These are phyloP conservation scores for Breynia disticha DNA, from an alignment of 441 rosid species.

Conservation along the genomic window DNA sequence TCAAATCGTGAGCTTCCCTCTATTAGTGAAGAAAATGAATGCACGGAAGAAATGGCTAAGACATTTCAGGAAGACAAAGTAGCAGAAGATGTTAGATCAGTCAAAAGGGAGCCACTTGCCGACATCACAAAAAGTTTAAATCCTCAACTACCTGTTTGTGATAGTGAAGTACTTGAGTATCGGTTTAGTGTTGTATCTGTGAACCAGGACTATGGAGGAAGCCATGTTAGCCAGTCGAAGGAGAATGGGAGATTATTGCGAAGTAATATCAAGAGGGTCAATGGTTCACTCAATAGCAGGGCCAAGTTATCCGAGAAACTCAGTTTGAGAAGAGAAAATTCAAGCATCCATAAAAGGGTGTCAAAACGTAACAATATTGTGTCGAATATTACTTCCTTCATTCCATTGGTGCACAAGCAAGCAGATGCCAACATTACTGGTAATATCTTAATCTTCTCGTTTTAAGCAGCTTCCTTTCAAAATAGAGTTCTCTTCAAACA, in stretches of 20 bases:
- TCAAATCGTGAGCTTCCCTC: constrained; percentile 74
- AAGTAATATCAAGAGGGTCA: constrained; percentile 25
- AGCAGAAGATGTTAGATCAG: constrained; percentile 27
- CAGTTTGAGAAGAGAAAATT: constrained; percentile 34
- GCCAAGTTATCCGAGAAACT: constrained; percentile 45
- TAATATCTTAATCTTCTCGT: constrained; percentile 15
- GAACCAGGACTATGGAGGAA: constrained; percentile 36
- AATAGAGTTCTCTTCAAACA: not conserved
- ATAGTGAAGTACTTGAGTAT: constrained; percentile 24
- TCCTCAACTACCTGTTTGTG: constrained; percentile 37
- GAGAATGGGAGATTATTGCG: constrained; percentile 26
- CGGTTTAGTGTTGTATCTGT: constrained; percentile 59
- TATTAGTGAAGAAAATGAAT: constrained; percentile 81
- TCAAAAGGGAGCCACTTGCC: constrained; percentile 49
- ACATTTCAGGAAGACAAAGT: constrained; percentile 26
- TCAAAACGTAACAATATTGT: constrained; percentile 66
- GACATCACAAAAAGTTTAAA: constrained; percentile 40
- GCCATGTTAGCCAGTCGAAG: constrained; percentile 34
- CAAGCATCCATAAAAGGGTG: constrained; percentile 32
- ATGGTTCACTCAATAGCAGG: constrained; percentile 39
- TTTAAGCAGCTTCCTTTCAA: not conserved
- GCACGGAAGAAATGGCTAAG: constrained; percentile 36
- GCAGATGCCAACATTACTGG: constrained; percentile 58
- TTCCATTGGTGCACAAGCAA: constrained; percentile 79
- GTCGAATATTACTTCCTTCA: constrained; percentile 63